Base-by-base conservation (phyloP, 2,329 filamentous ascomycete genomes). In the Uncinocarpus reesii region DNA sequence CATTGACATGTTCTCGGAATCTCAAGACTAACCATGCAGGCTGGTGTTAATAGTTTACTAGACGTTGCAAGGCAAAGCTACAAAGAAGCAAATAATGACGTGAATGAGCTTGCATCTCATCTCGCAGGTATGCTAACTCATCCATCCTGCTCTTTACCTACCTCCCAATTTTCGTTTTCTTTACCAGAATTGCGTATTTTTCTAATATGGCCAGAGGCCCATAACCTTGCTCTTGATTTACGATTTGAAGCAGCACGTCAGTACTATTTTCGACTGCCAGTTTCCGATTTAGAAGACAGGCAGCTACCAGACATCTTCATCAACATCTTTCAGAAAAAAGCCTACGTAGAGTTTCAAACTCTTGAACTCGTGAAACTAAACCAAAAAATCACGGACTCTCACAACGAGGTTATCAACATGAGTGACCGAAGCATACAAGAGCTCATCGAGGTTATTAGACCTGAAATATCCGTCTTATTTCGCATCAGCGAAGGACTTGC, bases 41-140 rank as follows among this genome's bases (percentile, higher is more conserved):
- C 86, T 38, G 86, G 86, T 0, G 80, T 92, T 35, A 88, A 86
- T 57, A 86, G 86, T 2, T 76, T 95, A 49, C 77, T 96, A 3
- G 90, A 95, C 65, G 84, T 95, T 31, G 86, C 87, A 28, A 78
- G 89, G 4, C 83, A 88, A 58, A 87, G 86, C 0, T 95, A 92
- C 67, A 93, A 92, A 57, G 90, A 96, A 62, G 80, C 84, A 1
- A 92, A 82, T 4, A 78, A 83, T 42, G 86, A 95, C 62, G 78
- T 86, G 3, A 77, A 83, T 55, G 74, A 83, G 44, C 78, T 90
- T 61, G 73, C 90, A 2, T 73, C 78, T 18, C 74, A 79, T 13
- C 65, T 95, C 8, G 78, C 78, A 53, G 72, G 86, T 84, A 64
- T 48, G 69, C 53, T 8, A 1, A 8, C 23, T n/a, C n/a, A n/a